These are phyloP conservation scores for Chaetomiaceae sp. DNA, from an alignment of 2,329 filamentous ascomycete genomes.

Conservation along the genomic window DNA sequence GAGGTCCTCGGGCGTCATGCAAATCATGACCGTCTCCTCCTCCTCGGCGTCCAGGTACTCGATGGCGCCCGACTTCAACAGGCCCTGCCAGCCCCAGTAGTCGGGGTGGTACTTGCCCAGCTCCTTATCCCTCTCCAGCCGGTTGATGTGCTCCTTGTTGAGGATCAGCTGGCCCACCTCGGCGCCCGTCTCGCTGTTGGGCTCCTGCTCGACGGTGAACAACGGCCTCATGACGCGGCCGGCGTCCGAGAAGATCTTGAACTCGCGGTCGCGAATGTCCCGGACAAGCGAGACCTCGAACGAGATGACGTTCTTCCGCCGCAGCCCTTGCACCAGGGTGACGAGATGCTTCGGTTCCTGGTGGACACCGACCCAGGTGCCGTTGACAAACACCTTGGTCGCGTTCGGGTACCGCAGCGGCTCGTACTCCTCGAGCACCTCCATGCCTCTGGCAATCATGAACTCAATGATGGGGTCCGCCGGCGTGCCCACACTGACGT, in stretches of 20 bases:
- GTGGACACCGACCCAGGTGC: constrained; percentile 95
- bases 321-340: constrained; percentile 68
- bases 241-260: constrained; percentile 97
- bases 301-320: constrained; percentile 77
- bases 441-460: constrained; percentile 94
- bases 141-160: constrained; percentile 73
- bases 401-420: constrained; percentile 80
- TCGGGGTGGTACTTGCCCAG: constrained; percentile 54
- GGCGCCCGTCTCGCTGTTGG: constrained; percentile 58
- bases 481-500: constrained; percentile 91
- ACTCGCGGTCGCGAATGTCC: constrained; percentile 94
- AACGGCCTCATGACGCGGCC: constrained; percentile 91
- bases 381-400: constrained; percentile 97
- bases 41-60: constrained; percentile 98
- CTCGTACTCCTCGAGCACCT: constrained; percentile 92
- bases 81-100: constrained; percentile 82
- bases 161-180: constrained; percentile 69
- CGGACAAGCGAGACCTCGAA: constrained; percentile 92
- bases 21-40: constrained; percentile 98
- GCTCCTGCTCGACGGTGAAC: constrained; percentile 88
- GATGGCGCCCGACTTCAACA: constrained; percentile 79
- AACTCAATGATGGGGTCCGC: constrained; percentile 89
- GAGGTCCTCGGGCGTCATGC: constrained; percentile 95
- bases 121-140: constrained; percentile 69
- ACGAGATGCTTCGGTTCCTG: constrained; percentile 84